Conservation (phyloP, 441 rosid species). For the Macaranga tanarius region DNA sequence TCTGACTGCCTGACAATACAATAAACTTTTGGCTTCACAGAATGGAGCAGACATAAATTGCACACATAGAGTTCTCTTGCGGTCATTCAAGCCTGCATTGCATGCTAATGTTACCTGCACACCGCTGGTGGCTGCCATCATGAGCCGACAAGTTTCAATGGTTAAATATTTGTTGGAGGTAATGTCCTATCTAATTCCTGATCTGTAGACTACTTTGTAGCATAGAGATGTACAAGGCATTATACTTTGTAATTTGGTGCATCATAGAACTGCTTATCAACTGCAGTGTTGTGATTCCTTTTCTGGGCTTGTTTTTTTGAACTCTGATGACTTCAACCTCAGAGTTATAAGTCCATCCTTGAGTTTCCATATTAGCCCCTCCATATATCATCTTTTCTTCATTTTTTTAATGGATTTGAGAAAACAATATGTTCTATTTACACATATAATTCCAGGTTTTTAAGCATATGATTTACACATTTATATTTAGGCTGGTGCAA, state of each 20-base stretch:
- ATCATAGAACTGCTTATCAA: no score
- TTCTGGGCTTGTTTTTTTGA: no score
- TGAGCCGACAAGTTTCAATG: slow-evolving; percentile 32
- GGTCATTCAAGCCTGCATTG: slow-evolving; percentile 34
- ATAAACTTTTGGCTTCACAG: slow-evolving; percentile 17
- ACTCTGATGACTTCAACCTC: no score
- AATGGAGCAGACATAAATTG: slow-evolving; percentile 34
- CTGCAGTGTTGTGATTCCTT: no score
- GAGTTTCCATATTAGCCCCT: neutral
- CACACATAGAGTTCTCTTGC: slow-evolving; percentile 30
- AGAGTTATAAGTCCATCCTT: no score
- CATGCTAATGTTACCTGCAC: slow-evolving; percentile 38
- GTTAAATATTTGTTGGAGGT: slow-evolving; percentile 39
- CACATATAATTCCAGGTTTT: neutral
- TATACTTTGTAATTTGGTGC: neutral
- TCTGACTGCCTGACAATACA: neutral
- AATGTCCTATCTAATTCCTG: slow-evolving; percentile 10
- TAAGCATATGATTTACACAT: slow-evolving; percentile 3
- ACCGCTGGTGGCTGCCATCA: slow-evolving; percentile 36
- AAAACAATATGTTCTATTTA: neutral
- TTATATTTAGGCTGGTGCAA: slow-evolving; percentile 33
- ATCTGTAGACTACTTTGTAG: neutral
- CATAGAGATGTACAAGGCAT: neutral
- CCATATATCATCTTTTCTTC: neutral
- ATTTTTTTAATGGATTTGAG: neutral